A percentile compares a stretch with the other conserved stretches of the same genome.
phyloP scores from a whole-genome alignment of 805 yeast species.

The Kazachstania africana region DNA sequence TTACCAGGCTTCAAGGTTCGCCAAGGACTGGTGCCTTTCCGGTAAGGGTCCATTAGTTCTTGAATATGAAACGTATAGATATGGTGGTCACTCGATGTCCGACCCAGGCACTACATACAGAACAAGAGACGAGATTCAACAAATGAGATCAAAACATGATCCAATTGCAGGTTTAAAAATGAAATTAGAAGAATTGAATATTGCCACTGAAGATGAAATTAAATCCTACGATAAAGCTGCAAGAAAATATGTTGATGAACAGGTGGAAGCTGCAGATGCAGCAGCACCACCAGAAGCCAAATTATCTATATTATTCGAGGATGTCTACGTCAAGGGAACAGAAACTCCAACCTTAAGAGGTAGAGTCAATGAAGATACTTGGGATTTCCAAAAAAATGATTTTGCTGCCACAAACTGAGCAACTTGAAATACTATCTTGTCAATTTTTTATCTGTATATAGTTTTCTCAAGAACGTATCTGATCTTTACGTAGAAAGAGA shows the following conservation, averaged over 20 bases:
- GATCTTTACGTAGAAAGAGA: too few relatives aligned
- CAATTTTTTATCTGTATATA: not conserved
- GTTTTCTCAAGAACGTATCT: too few relatives aligned
- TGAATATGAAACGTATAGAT: slow-evolving; percentile 97
- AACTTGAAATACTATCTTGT: not conserved
- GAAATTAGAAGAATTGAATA: slow-evolving; percentile 65
- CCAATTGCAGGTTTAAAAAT: slow-evolving; percentile 94
- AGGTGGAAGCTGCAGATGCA: slow-evolving; percentile 85
- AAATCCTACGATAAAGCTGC: slow-evolving; percentile 92
- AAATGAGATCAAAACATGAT: slow-evolving; percentile 97
- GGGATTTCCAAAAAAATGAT: slow-evolving; percentile 52
- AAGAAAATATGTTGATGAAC: slow-evolving; percentile 90
- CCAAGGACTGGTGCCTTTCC: slow-evolving; percentile 86
- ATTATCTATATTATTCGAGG: slow-evolving; percentile 90
- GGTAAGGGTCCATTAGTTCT: slow-evolving; percentile 95
- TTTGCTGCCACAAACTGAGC: slow-evolving; percentile 26
- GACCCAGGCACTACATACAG: slow-evolving; percentile 99
- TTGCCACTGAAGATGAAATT: slow-evolving; percentile 91
- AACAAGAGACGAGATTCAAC: slow-evolving; percentile 99
- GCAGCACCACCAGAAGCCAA: slow-evolving; percentile 93
- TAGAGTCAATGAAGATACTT: slow-evolving; percentile 90
- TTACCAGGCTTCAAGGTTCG: slow-evolving; percentile 92
- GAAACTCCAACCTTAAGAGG: slow-evolving; percentile 93
- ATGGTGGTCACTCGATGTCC: slow-evolving; percentile 99
- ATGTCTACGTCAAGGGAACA: slow-evolving; percentile 89